Conservation (phyloP, 345 rosid genomes). For the Rubroshorea leprosula region DNA sequence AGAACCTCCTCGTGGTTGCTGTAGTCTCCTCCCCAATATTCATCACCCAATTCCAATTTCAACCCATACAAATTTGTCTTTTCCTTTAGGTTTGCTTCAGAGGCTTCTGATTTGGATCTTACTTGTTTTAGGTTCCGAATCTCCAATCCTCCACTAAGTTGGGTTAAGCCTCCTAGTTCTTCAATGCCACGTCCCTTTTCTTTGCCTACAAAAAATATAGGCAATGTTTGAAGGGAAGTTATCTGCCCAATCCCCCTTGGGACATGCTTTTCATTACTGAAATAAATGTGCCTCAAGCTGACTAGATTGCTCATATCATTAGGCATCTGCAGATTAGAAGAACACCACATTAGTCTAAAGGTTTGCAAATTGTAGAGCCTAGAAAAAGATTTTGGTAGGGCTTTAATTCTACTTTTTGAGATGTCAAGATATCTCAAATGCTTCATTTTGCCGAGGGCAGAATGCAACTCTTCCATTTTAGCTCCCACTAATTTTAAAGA, state of each 20-base stretch:
- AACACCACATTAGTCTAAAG: background rate
- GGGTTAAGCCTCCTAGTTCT: background rate
- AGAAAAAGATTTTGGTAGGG: too few relatives aligned
- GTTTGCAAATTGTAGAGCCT: slow-evolving; percentile 15
- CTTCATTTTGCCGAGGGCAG: too few relatives aligned
- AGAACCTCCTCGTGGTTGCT: too few relatives aligned
- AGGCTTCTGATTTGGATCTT: background rate
- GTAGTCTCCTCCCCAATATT: too few relatives aligned
- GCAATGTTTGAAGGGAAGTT: background rate
- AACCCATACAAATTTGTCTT: background rate
- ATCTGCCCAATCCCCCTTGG: background rate
- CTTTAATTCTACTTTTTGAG: too few relatives aligned
- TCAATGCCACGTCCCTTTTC: too few relatives aligned
- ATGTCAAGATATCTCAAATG: too few relatives aligned
- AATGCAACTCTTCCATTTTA: too few relatives aligned
- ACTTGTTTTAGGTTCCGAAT: background rate
- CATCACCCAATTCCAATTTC: too few relatives aligned
- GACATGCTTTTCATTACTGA: background rate
- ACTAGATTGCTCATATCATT: background rate
- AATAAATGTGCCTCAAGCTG: background rate
- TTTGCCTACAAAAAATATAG: background rate
- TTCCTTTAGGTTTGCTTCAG: background rate
- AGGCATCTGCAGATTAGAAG: background rate
- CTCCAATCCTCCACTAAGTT: background rate
- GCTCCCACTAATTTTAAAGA: too few relatives aligned